Conservation (phyloP, 2,329 filamentous ascomycete species). For the Sarocladium kiliense region DNA sequence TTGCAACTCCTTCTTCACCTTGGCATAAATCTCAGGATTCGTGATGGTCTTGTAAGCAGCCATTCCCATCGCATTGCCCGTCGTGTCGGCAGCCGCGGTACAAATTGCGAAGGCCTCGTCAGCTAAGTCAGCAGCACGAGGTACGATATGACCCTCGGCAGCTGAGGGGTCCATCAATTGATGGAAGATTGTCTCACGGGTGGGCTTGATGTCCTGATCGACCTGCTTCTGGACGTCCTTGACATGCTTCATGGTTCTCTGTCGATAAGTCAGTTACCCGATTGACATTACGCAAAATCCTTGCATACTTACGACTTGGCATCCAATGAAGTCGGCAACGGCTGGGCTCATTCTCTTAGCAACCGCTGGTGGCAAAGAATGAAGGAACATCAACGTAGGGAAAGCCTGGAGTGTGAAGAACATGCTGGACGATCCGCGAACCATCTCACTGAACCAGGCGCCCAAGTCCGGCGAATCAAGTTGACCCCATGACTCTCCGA, state of each 20-base stretch:
- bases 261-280: neutral
- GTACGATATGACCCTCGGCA: constrained; percentile 1
- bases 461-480: constrained; percentile 12
- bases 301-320: neutral
- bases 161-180: neutral
- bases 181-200: neutral
- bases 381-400: neutral
- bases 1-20: constrained; percentile 3
- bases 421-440: constrained; percentile 3
- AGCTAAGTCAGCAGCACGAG: neutral
- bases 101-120: constrained; percentile 5
- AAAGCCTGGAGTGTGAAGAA: constrained; percentile 5
- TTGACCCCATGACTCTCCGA: constrained; percentile 15
- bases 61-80: constrained; percentile 6
- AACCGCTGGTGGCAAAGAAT: neutral
- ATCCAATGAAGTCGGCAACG: constrained; percentile 2
- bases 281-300: neutral
- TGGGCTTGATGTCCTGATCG: constrained; percentile 2
- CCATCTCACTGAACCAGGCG: constrained; percentile 12
- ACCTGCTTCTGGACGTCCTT: neutral
- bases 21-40: constrained; percentile 2
- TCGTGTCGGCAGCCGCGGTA: constrained; percentile 3
- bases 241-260: constrained; percentile 2
- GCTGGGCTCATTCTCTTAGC: constrained; percentile 1
- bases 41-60: constrained; percentile 4